phyloP scores from a whole-genome alignment of 495 filamentous ascomycete genomes.

The Hypoxylon crocopeplum region DNA sequence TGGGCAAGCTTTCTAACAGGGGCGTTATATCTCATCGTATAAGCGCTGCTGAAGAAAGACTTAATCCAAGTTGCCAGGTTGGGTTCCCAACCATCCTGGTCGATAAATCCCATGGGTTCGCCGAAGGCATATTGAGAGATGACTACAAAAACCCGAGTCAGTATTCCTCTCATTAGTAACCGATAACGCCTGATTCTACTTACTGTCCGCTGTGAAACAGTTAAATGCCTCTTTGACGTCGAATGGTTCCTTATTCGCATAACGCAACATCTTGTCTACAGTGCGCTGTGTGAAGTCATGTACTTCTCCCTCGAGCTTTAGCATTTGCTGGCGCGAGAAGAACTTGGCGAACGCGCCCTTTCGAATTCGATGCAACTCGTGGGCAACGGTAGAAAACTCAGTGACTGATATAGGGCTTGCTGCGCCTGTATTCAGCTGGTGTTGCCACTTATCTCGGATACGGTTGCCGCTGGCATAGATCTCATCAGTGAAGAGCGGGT shows the following conservation, averaged over 20 bases:
- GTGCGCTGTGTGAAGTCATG: constrained; percentile 52
- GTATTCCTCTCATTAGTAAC: too few species aligned
- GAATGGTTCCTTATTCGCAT: constrained; percentile 30
- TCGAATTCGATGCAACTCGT: constrained; percentile 45
- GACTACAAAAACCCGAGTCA: too few species aligned
- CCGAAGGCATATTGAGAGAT: too few species aligned
- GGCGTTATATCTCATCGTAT: constrained; percentile 33
- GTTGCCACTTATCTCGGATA: constrained; percentile 48
- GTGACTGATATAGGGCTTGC: constrained; percentile 4
- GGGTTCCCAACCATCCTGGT: too few species aligned
- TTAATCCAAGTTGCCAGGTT: too few species aligned
- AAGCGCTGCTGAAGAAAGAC: constrained; percentile 43
- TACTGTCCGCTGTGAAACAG: constrained; percentile 45
- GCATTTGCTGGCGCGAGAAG: constrained; percentile 56
- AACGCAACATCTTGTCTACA: constrained; percentile 41
- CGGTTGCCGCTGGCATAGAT: constrained; percentile 47
- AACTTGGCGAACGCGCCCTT: constrained; percentile 46
- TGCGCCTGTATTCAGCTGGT: constrained; percentile 30
- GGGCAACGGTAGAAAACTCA: constrained; percentile 21
- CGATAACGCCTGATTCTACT: neutral
- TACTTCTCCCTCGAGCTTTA: constrained; percentile 52
- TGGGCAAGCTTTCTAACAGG: constrained; percentile 18
- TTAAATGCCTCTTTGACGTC: constrained; percentile 49
- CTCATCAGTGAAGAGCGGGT: constrained; percentile 56
- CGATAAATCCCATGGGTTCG: too few species aligned